Evolutionary conservation across 208 protist genomes (phyloP).

Genomic region (Leishmania guyanensis): DNA sequence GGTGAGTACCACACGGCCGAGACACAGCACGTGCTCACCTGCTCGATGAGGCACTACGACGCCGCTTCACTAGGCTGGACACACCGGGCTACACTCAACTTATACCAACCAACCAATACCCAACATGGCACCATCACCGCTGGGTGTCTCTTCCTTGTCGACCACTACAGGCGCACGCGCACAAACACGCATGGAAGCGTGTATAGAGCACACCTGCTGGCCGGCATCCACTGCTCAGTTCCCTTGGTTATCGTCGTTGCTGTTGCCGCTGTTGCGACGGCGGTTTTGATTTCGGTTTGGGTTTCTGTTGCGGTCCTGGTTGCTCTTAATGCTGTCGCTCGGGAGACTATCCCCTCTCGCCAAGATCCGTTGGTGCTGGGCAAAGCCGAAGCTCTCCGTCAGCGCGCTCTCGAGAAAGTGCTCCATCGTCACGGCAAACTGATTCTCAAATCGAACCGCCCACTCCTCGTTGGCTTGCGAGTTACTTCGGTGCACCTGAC

Average conservation of each 20-base stretch:
- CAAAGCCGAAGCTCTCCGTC: constrained; percentile 88
- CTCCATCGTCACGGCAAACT: constrained; percentile 81
- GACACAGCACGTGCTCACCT: background rate
- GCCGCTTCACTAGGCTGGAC: background rate
- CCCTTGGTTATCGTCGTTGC: constrained; percentile 14
- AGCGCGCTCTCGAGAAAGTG: constrained; percentile 84
- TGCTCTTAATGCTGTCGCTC: constrained; percentile 5
- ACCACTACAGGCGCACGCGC: background rate
- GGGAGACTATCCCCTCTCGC: constrained; percentile 21
- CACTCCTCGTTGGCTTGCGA: constrained; percentile 75
- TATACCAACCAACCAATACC: background rate
- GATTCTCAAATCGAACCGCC: constrained; percentile 78
- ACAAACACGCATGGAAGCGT: background rate
- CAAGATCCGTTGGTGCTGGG: constrained; percentile 39
- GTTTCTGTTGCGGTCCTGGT: constrained; percentile 4
- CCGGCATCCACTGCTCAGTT: background rate
- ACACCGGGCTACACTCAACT: background rate
- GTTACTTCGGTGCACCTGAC: constrained; percentile 62
- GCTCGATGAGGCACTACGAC: background rate
- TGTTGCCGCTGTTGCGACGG: constrained; percentile 5
- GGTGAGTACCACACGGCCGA: background rate
- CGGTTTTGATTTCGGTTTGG: constrained; percentile 1
- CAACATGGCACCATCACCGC: background rate
- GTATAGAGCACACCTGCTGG: background rate
- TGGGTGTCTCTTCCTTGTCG: background rate